Base-by-base conservation (phyloP, 192 early-diverging fungal species). In the Coemansia sp. region DNA sequence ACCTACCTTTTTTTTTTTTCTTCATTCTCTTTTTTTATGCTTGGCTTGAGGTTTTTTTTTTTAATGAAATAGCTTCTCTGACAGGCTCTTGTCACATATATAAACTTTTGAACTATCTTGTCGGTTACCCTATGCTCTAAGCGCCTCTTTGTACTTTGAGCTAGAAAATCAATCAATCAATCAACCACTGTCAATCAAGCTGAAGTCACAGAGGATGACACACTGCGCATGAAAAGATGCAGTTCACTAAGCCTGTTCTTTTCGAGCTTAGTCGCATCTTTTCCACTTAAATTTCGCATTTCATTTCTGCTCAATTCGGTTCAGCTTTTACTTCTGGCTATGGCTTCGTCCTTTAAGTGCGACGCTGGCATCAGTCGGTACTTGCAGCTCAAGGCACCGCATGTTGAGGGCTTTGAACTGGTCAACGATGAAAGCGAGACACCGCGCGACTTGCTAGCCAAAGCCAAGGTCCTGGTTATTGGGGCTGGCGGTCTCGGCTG, bases 401-500 rank as follows among this genome's bases (percentile, higher is more conserved):
- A 83, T 19, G 80, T 83, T 10, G 64, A 77, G 37, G 59, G 72
- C 62, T 83, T 83, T 74, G 75, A 77, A 75, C 76, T 83, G 14
- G 80, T 80, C 66, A 76, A 73, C 46, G 82, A 80, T 1, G 44
- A 62, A 10, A 77, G 72, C 38, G 68, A 80, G 61, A 84, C 82
- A 37, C 80, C 80, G 59, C 69, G 73, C 66, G 75, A 77, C 60
- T 60, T 76, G 48, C 71, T 89, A 3, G 69, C 85, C 62, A 67
- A 76, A 19, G 86, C 88, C 70, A 91, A 87, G 72, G 80, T 93
- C 21, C 84, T 94, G 17, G 93, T 94, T 46, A 91, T 94, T 78
- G 93, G 93, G 21, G 93, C 93, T 3, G 93, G 93, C 46, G 93
- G 93, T 9, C 84, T 94, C 27, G 93, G 93, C 10, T 94, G 93